Percentiles rank a stretch among this genome's conserved stretches.
Conservation (phyloP, 306 rosid species). For the Dicorynia guianensis region DNA sequence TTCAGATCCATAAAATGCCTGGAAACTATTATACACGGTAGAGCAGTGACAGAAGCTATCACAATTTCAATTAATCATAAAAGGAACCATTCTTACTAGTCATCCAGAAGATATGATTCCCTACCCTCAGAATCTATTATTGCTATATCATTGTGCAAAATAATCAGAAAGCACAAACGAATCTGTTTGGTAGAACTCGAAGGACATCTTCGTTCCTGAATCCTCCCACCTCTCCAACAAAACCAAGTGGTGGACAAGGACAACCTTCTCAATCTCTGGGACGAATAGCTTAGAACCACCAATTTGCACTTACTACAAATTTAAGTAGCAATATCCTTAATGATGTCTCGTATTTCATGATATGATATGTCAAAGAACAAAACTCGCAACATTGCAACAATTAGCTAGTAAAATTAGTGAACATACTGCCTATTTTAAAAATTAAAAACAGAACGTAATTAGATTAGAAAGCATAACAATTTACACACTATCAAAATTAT, state of each 20-base stretch:
- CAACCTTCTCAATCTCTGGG: background rate
- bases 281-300: constrained; percentile 7
- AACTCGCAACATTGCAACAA: too few relatives aligned
- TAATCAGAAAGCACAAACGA: background rate
- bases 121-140: background rate
- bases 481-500: background rate
- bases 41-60: background rate
- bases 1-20: too few relatives aligned
- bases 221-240: background rate
- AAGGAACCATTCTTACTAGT: background rate
- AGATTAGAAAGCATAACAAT: background rate
- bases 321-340: background rate
- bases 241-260: background rate
- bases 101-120: background rate
- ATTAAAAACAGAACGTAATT: background rate
- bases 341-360: background rate
- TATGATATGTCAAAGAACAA: background rate
- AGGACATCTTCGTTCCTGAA: background rate
- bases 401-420: background rate
- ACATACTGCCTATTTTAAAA: background rate
- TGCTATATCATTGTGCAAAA: background rate
- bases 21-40: too few relatives aligned
- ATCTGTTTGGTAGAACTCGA: background rate
- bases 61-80: background rate
- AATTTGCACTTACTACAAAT: too few relatives aligned